Base-by-base conservation (phyloP, 805 yeast genomes). In the Babjeviella inositovora region DNA sequence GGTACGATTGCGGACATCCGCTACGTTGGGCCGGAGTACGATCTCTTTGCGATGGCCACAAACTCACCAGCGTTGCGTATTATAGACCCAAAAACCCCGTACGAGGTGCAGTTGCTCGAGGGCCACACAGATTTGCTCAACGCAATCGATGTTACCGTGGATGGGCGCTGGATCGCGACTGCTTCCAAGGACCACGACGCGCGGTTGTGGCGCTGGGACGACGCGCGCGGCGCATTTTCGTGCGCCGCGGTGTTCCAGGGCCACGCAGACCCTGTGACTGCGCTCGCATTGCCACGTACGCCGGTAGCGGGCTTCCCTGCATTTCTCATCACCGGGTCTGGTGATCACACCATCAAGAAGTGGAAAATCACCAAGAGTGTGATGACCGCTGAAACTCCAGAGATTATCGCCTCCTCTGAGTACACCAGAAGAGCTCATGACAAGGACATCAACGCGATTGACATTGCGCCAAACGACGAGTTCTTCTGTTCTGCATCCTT, bases 401-500 rank as follows among this genome's bases (percentile, higher is more conserved):
- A 41, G 9, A 26, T 39, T 4, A 58, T 79, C 5, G 69, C 61
- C 35, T 53, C 59, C 2, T 77, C 95, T 3, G 82, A 72, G 25
- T 90, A 75, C 46, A 90, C 98, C 0, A 70, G 95, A 56, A 70
- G 85, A 39, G 97, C 96, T 2, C 99, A 90, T 45, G 97, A 90
- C 26, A 90, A 87, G 45, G 95, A 90, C 46, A 90, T 90, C 29
- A 92, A 90, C 39, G 65, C 87, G 3, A 52, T 90, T 25, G 95
- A 84, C 32, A 57, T 90, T 4, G 63, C 96, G n/a, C 93, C 95
- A 10, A 81, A 84, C 39, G 92, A 87, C 46, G 75, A 73, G 32
- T 57, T 62, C 23, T 72, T 90, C 39, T 97, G 94, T 1, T 76
- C 96, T 2, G 97, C 94, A 3, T 79, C 94, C 8, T 93, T 79